Evolutionary conservation across 192 early-diverging fungal genomes (phyloP).

Genomic region (Spinellus fusiger): DNA sequence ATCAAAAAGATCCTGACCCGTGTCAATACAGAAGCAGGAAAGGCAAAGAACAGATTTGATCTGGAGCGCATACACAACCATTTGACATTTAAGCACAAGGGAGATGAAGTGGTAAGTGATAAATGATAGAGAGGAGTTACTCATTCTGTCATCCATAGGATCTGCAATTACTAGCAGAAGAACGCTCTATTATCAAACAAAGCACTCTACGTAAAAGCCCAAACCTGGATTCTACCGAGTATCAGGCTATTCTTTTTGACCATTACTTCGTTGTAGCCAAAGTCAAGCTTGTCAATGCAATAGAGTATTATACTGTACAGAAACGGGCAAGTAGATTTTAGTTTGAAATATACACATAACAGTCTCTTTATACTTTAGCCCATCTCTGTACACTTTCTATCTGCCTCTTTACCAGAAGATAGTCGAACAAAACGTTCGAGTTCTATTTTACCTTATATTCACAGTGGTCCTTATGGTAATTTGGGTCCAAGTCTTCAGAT

Average conservation of each 20-base stretch:
- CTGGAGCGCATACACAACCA: slow-evolving; percentile 68
- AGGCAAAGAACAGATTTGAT: slow-evolving; percentile 81
- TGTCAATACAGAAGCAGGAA: slow-evolving; percentile 85
- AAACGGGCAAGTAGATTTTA: slow-evolving; percentile 31
- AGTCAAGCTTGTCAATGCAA: slow-evolving; percentile 38
- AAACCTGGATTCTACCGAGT: slow-evolving; percentile 52
- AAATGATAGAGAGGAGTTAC: slow-evolving; percentile 5
- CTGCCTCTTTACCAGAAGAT: slow-evolving; percentile 29
- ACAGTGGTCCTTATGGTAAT: slow-evolving; percentile 3
- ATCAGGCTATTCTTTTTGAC: slow-evolving; percentile 85
- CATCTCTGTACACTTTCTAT: slow-evolving; percentile 74
- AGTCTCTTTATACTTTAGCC: slow-evolving; percentile 44
- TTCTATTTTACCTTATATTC: slow-evolving; percentile 22
- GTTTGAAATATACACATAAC: neutral
- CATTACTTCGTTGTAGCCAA: slow-evolving; percentile 77
- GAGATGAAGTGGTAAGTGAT: slow-evolving; percentile 20
- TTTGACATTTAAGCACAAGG: slow-evolving; percentile 48
- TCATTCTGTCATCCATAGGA: slow-evolving; percentile 46
- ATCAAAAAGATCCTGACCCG: slow-evolving; percentile 72
- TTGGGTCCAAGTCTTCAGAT: neutral
- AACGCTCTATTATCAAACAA: slow-evolving; percentile 70
- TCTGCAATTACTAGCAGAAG: slow-evolving; percentile 66
- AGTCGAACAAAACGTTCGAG: slow-evolving; percentile 11
- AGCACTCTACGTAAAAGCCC: slow-evolving; percentile 65
- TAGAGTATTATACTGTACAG: slow-evolving; percentile 59